These are phyloP conservation scores for Aspergillus steynii DNA, from an alignment of 495 filamentous ascomycete genomes.

Conservation along the genomic window DNA sequence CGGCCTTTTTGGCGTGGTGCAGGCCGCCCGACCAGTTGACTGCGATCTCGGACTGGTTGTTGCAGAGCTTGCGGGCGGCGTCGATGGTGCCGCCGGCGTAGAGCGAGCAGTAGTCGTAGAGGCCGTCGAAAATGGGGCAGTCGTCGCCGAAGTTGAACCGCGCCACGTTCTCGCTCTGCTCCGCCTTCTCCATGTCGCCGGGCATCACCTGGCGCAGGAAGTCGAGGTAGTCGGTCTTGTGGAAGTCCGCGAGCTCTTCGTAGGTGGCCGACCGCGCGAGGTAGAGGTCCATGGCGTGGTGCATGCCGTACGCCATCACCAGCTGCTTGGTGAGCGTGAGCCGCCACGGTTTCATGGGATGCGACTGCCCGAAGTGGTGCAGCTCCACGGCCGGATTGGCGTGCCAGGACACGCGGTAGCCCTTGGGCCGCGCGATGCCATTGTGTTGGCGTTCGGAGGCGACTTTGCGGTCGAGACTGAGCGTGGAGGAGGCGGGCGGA, in stretches of 20 bases:
- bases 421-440: slow-evolving; percentile 74
- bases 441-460: slow-evolving; percentile 66
- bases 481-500: slow-evolving; percentile 58
- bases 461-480: slow-evolving; percentile 64
- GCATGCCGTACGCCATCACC: slow-evolving; percentile 90
- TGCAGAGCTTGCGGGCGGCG: slow-evolving; percentile 85
- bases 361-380: slow-evolving; percentile 91
- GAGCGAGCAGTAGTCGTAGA: slow-evolving; percentile 92
- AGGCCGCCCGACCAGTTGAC: slow-evolving; percentile 99
- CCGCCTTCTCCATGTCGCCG: slow-evolving; percentile 46
- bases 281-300: slow-evolving; percentile 94
- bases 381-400: slow-evolving; percentile 93
- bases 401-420: slow-evolving; percentile 95
- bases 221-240: slow-evolving; percentile 84
- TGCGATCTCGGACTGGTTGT: slow-evolving; percentile 86
- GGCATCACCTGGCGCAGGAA: slow-evolving; percentile 61
- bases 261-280: slow-evolving; percentile 75
- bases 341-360: slow-evolving; percentile 99
- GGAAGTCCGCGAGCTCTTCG: slow-evolving; percentile 86
- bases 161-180: slow-evolving; percentile 41
- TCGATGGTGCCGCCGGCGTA: slow-evolving; percentile 89
- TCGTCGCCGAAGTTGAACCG: slow-evolving; percentile 88
- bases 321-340: slow-evolving; percentile 93
- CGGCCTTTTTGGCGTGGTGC: slow-evolving; percentile 95
- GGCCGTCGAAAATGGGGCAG: slow-evolving; percentile 93